Conservation (phyloP, 495 filamentous ascomycete genomes). For the Aspergillus asperescens region DNA sequence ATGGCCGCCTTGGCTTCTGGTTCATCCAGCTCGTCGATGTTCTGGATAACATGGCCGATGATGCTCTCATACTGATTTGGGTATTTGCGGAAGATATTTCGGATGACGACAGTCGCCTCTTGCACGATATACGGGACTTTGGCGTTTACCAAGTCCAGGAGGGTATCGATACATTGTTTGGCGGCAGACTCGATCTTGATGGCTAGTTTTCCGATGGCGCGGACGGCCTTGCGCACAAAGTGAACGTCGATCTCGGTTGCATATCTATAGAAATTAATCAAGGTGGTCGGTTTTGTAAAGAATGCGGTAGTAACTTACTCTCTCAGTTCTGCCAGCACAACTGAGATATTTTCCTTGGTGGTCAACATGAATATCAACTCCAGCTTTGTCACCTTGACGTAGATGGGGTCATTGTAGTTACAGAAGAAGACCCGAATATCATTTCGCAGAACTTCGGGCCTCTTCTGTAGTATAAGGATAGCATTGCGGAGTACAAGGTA, state of each 20-base stretch:
- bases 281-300: not conserved
- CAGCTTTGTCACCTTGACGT: constrained; percentile 98
- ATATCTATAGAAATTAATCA: constrained; percentile 48
- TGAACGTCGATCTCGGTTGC: constrained; percentile 98
- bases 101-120: constrained; percentile 98
- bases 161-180: constrained; percentile 80
- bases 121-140: constrained; percentile 99
- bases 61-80: constrained; percentile 98
- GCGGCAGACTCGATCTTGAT: constrained; percentile 98
- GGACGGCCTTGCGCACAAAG: constrained; percentile 95
- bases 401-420: constrained; percentile 99
- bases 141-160: constrained; percentile 92
- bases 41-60: constrained; percentile 90
- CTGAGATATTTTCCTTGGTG: constrained; percentile 90
- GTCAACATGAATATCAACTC: constrained; percentile 99
- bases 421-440: constrained; percentile 99
- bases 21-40: constrained; percentile 94
- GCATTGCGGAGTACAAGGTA: constrained; percentile 95
- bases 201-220: constrained; percentile 94
- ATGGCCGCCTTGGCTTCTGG: constrained; percentile 99
- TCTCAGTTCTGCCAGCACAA: constrained; percentile 88
- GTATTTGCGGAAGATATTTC: constrained; percentile 99
- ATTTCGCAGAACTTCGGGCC: constrained; percentile 90
- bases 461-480: constrained; percentile 84
- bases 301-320: constrained; percentile 51